phyloP scores from a whole-genome alignment of 2,329 filamentous ascomycete species.

The Bertia moriformis region DNA sequence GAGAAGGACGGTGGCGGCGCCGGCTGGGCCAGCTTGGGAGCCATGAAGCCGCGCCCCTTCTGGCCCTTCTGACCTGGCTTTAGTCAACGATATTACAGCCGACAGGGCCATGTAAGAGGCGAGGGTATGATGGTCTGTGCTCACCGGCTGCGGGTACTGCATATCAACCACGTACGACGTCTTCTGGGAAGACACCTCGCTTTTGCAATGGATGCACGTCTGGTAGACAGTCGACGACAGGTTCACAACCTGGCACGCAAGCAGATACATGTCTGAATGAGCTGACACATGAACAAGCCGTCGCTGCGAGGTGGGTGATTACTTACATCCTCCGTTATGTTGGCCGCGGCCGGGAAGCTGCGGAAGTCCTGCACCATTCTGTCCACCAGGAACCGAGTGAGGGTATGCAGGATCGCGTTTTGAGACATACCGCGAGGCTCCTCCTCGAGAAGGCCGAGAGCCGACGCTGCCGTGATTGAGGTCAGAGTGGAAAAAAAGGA shows the following conservation, averaged over 20 bases:
- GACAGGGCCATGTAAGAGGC: too few species aligned
- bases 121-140: too few species aligned
- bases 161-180: neutral
- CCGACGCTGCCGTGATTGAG: neutral
- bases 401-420: neutral
- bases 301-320: neutral
- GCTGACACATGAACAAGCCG: neutral
- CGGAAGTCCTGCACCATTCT: neutral
- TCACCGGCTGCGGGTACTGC: neutral
- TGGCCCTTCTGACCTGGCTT: too few species aligned
- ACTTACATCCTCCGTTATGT: neutral
- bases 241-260: neutral
- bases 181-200: neutral
- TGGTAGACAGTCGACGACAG: neutral
- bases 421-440: neutral
- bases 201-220: neutral
- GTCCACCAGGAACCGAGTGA: neutral
- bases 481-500: too few species aligned
- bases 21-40: too few species aligned
- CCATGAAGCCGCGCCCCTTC: too few species aligned
- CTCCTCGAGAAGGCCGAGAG: neutral
- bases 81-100: too few species aligned
- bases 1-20: slow-evolving; percentile 64
- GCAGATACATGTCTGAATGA: too few species aligned
- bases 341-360: neutral